Evolutionary conservation across 495 filamentous ascomycete genomes (phyloP).

Genomic region (Viridothelium virens): DNA sequence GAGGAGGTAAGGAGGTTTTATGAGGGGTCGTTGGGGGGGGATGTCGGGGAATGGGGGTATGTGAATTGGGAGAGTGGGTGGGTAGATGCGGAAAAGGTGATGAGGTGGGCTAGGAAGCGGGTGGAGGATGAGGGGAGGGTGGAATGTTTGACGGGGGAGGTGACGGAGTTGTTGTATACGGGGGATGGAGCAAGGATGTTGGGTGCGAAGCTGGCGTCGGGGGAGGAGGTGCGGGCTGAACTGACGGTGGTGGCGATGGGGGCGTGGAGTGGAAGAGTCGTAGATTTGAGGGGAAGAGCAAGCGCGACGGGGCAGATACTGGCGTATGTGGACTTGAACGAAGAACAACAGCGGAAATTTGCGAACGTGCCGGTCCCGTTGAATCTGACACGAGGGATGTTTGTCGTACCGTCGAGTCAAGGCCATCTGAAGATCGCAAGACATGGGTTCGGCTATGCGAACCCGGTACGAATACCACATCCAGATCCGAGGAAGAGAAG

Average conservation of each 20-base stretch:
- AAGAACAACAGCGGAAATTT: constrained; percentile 57
- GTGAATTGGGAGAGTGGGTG: constrained; percentile 74
- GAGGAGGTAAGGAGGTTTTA: constrained; percentile 45
- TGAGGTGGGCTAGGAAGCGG: constrained; percentile 50
- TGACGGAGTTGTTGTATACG: constrained; percentile 43
- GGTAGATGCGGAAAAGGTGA: constrained; percentile 70
- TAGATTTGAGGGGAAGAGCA: constrained; percentile 70
- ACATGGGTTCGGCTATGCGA: constrained; percentile 75
- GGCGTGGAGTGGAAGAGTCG: constrained; percentile 68
- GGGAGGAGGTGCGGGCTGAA: constrained; percentile 52
- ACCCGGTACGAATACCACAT: constrained; percentile 46
- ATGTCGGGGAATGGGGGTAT: constrained; percentile 63
- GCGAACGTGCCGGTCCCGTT: constrained; percentile 63
- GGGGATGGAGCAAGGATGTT: constrained; percentile 27
- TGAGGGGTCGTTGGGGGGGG: constrained; percentile 38
- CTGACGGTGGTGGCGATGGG: constrained; percentile 76
- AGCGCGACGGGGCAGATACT: constrained; percentile 74
- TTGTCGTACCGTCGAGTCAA: constrained; percentile 69
- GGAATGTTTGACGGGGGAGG: constrained; percentile 54
- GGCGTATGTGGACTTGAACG: constrained; percentile 63
- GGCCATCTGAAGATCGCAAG: constrained; percentile 72
- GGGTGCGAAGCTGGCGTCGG: constrained; percentile 51
- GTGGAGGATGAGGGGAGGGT: constrained; percentile 55
- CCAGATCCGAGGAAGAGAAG: constrained; percentile 12
- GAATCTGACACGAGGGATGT: constrained; percentile 73